Evolutionary conservation across 2,329 filamentous ascomycete genomes (phyloP).

Genomic region (Paracamarosporium sp.): DNA sequence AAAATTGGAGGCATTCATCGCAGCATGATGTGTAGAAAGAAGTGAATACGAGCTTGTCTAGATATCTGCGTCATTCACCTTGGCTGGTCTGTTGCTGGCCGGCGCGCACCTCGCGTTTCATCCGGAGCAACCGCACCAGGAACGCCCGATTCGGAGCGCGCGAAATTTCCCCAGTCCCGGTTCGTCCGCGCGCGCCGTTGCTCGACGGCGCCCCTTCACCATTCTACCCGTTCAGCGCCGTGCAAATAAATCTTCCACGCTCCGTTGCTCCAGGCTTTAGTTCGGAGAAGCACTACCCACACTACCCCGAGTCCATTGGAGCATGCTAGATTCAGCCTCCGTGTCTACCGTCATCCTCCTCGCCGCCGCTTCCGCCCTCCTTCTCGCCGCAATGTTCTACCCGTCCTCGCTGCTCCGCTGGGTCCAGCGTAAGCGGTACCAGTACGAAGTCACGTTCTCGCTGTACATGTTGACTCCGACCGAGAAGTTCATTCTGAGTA

Average conservation of each 20-base stretch:
- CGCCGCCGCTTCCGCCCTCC: constrained; percentile 45
- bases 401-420: constrained; percentile 73
- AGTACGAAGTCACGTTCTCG: constrained; percentile 96
- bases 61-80: background rate
- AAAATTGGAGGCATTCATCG: constrained; percentile 17
- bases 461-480: constrained; percentile 97
- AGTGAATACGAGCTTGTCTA: background rate
- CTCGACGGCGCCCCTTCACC: background rate
- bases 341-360: constrained; percentile 46
- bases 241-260: background rate
- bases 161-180: constrained; percentile 13
- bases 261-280: background rate
- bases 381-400: constrained; percentile 54
- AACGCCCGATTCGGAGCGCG: constrained; percentile 18
- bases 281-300: background rate
- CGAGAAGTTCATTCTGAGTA: constrained; percentile 98
- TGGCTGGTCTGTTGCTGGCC: background rate
- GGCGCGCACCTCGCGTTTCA: constrained; percentile 1
- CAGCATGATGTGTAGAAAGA: constrained; percentile 19
- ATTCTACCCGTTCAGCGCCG: background rate
- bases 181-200: background rate
- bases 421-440: constrained; percentile 95
- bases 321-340: constrained; percentile 43
- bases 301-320: background rate
- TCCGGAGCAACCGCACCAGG: constrained; percentile 11